Evolutionary conservation across 345 rosid genomes (phyloP), one percentile per base, ranked within the genome.

Genomic region (Bretschneidera sinensis): DNA sequence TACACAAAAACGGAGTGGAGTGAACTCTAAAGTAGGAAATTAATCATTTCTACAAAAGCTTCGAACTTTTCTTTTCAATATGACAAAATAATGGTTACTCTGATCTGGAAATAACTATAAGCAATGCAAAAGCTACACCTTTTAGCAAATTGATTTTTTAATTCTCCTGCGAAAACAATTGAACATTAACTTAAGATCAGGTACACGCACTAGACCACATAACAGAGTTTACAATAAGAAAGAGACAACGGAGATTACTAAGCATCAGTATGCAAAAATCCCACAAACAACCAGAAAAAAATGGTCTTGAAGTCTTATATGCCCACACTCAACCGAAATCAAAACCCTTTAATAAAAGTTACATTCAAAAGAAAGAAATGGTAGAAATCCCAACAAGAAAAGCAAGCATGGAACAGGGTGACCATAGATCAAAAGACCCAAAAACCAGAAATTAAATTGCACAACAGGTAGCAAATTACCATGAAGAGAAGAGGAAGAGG

Each of bases 391-490:
- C 20, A 15, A 53, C 21, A 24, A 62, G 19, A 59, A 9, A 21
- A 70, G 53, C 19, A 43, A 52, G 18, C 51, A 21, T n/a, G 21
- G 43, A 43, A 62, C 20, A 63, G 21, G 68, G 21, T n/a, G 17
- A 70, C 7, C 33, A 54, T 35, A 19, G 23, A 13, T 21, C 0
- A 9, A 45, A 24, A 15, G 17, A 21, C 20, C 33, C 1, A 24
- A 0, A n/a, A 19, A 18, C 20, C 2, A 48, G 52, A 48, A 11
- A 54, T 8, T 9, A 54, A 8, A 21, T 1, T 24, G 24, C 9
- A n/a, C 24, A 54, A 19, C 28, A 16, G 24, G n/a, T 15, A 47
- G 50, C 31, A 22, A 57, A 51, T 48, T 71, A 85, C 91, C 80
- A 14, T 59, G 61, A 66, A 62, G 49, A 55, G 65, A 5, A 24